A percentile compares a stretch with the other conserved stretches of the same genome.
These are phyloP conservation scores for Colletotrichum paranaense DNA, from an alignment of 2,329 filamentous ascomycete genomes.

Conservation along the genomic window DNA sequence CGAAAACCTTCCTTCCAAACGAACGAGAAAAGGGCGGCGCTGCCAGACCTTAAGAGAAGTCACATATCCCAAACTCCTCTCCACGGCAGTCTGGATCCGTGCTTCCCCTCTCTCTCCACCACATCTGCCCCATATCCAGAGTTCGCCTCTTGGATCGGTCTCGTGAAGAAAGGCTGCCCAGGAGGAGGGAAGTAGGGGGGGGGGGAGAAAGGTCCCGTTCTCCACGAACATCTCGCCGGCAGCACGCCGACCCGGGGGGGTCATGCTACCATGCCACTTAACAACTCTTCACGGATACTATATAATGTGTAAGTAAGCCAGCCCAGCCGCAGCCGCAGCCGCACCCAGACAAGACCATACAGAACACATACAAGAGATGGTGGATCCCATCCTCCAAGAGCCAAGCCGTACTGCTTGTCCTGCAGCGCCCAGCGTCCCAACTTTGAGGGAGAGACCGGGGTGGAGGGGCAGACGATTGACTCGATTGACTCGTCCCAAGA, in stretches of 20 bases:
- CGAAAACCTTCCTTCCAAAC: slow-evolving; percentile 4
- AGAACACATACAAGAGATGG: background rate
- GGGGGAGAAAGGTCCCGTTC: background rate
- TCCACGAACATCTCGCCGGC: slow-evolving; percentile 28
- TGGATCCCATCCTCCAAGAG: background rate
- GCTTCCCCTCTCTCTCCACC: background rate
- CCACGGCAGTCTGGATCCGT: background rate
- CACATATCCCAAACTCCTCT: slow-evolving; percentile 20
- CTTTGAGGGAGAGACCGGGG: background rate
- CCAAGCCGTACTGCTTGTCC: background rate
- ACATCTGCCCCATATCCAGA: background rate
- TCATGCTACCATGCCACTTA: background rate
- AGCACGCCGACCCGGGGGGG: slow-evolving; percentile 19
- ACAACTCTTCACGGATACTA: background rate
- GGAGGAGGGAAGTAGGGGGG: background rate
- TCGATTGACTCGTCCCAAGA: slow-evolving; percentile 29
- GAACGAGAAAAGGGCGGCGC: slow-evolving; percentile 11
- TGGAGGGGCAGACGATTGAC: slow-evolving; percentile 9
- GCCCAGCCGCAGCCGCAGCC: no score
- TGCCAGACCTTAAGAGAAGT: slow-evolving; percentile 25
- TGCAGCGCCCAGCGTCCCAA: slow-evolving; percentile 4
- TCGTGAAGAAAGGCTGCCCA: background rate
- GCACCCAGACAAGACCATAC: background rate
- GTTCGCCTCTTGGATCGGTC: background rate
- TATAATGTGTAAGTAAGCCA: background rate